These are phyloP conservation scores for Malassezia caprae DNA, from an alignment of 1,284 basidiomycete species.

Conservation along the genomic window DNA sequence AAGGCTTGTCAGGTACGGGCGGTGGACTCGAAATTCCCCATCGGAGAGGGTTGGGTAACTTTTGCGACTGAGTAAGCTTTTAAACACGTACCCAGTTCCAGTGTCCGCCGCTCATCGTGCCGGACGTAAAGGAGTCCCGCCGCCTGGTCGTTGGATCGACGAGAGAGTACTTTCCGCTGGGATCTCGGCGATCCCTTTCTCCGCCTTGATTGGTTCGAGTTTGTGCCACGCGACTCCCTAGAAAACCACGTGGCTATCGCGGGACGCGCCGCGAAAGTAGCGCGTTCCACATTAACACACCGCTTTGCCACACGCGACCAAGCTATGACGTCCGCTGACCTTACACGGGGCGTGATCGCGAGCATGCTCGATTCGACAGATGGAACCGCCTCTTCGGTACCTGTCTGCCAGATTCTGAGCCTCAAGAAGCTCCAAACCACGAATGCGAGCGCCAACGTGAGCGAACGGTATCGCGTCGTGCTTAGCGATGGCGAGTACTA, in stretches of 20 bases:
- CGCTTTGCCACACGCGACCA: conserved; percentile 13
- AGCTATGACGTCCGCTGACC: conserved; percentile 15
- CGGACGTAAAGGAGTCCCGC: not conserved
- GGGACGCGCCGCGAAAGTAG: conserved; percentile 2
- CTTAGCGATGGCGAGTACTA: conserved; percentile 44
- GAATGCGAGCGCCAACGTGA: conserved; percentile 24
- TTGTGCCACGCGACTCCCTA: not conserved
- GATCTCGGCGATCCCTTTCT: not conserved
- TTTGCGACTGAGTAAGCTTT: not conserved
- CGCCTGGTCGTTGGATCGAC: not conserved
- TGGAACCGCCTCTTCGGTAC: conserved; percentile 26
- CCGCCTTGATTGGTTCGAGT: not conserved
- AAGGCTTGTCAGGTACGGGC: not conserved
- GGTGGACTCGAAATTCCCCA: not conserved
- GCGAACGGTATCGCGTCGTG: conserved; percentile 45
- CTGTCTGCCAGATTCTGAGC: conserved; percentile 43
- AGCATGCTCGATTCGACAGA: conserved; percentile 35
- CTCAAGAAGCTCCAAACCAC: conserved; percentile 41
- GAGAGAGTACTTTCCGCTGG: not conserved
- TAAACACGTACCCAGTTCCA: conserved; percentile 10
- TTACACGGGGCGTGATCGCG: conserved; percentile 35
- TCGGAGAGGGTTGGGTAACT: not conserved
- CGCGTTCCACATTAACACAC: conserved; percentile 4
- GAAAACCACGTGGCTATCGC: not conserved
- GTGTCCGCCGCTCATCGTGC: not conserved